Conservation (phyloP, 768 basidiomycete genomes). For the Mycena olivaceomarginata region DNA sequence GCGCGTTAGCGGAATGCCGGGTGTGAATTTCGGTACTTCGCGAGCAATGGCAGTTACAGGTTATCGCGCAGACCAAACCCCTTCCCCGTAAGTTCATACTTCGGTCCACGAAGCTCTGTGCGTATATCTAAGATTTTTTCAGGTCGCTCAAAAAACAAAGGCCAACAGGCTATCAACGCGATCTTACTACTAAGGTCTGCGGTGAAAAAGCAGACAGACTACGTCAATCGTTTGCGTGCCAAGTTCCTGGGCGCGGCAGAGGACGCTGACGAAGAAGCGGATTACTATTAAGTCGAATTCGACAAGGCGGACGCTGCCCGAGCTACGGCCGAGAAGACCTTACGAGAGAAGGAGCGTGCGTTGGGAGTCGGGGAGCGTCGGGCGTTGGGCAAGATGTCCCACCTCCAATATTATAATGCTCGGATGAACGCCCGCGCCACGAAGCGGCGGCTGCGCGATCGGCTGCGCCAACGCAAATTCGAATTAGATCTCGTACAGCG, state of each 20-base stretch:
- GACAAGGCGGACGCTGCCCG: too few relatives aligned
- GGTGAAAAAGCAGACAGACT: background rate
- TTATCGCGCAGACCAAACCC: background rate
- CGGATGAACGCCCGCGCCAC: background rate
- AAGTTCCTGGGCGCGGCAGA: background rate
- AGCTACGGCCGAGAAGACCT: background rate
- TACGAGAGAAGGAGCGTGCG: background rate
- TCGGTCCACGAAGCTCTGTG: too few relatives aligned
- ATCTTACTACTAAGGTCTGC: background rate
- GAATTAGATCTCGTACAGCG: too few relatives aligned
- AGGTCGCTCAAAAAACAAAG: background rate
- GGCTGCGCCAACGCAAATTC: too few relatives aligned
- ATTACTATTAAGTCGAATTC: background rate
- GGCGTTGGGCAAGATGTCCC: background rate
- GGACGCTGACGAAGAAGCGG: background rate
- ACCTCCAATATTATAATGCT: background rate
- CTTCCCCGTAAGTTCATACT: too few relatives aligned
- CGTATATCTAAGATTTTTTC: too few relatives aligned
- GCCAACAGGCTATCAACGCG: background rate
- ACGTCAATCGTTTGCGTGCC: background rate
- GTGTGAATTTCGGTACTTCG: background rate
- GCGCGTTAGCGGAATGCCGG: background rate
- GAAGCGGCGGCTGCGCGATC: too few relatives aligned
- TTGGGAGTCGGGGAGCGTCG: background rate
- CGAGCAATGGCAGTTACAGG: background rate